Conservation (phyloP, 2,329 filamentous ascomycete genomes). For the Aspergillus transmontanensis region DNA sequence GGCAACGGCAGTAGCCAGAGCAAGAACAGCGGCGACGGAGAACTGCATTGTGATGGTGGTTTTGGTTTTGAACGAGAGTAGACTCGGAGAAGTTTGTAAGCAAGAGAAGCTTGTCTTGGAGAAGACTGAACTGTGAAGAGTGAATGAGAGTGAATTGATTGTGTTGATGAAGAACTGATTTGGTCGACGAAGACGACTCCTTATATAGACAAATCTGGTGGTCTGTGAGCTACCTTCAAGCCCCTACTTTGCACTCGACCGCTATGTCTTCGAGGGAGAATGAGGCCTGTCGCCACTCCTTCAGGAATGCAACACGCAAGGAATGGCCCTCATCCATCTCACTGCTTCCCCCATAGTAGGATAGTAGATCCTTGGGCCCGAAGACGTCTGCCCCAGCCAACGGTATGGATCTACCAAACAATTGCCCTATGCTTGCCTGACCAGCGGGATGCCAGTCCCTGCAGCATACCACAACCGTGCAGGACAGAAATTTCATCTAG, state of each 20-base stretch:
- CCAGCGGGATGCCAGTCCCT: neutral
- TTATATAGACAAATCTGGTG: conserved; percentile 38
- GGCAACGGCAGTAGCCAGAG: conserved; percentile 36
- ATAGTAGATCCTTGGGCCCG: neutral
- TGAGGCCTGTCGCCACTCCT: conserved; percentile 12
- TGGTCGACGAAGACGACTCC: conserved; percentile 15
- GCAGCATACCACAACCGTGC: neutral
- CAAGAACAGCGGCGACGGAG: conserved; percentile 36
- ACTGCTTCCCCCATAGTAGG: neutral
- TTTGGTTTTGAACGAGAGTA: conserved; percentile 33
- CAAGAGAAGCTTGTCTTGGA: conserved; percentile 10
- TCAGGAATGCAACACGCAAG: conserved; percentile 37
- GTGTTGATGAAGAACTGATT: conserved; percentile 30
- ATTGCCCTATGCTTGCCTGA: neutral
- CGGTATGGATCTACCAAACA: conserved; percentile 23
- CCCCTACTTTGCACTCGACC: conserved; percentile 4
- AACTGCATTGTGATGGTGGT: conserved; percentile 43
- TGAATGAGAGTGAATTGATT: conserved; percentile 36
- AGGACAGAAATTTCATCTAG: neutral
- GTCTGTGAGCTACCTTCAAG: conserved; percentile 20
- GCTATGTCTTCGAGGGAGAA: neutral
- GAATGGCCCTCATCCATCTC: conserved; percentile 8
- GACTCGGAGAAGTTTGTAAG: conserved; percentile 12
- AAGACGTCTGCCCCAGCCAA: conserved; percentile 2
- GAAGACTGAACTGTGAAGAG: conserved; percentile 32